phyloP scores from a whole-genome alignment of 1,284 basidiomycete species.

The Prillingera fragicola region DNA sequence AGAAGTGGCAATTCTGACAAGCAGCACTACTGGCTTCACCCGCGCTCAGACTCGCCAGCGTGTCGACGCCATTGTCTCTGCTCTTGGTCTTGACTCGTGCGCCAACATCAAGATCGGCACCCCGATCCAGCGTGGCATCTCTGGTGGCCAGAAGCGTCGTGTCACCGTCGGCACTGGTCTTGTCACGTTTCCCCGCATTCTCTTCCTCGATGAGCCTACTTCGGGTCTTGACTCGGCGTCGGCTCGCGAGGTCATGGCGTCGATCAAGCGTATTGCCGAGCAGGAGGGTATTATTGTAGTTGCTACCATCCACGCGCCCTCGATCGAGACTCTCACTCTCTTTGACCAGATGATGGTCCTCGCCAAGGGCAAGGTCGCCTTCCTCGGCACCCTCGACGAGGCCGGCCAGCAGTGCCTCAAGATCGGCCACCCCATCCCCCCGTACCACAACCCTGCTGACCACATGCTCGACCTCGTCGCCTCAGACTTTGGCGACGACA shows the following conservation, averaged over 20 bases:
- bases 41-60: constrained; percentile 7
- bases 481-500: constrained; percentile 23
- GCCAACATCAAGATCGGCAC: constrained; percentile 38
- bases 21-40: constrained; percentile 11
- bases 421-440: constrained; percentile 20
- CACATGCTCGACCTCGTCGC: constrained; percentile 32
- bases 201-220: constrained; percentile 50
- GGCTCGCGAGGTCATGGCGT: constrained; percentile 14
- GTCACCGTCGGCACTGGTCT: constrained; percentile 44
- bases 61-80: constrained; percentile 14
- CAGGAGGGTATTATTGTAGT: constrained; percentile 27
- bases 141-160: constrained; percentile 47
- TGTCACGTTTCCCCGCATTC: constrained; percentile 40
- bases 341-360: constrained; percentile 44
- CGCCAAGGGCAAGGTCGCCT: constrained; percentile 33
- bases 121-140: constrained; percentile 47
- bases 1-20: neutral
- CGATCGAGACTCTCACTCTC: constrained; percentile 40
- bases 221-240: constrained; percentile 23
- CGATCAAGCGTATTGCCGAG: constrained; percentile 13
- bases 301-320: constrained; percentile 47
- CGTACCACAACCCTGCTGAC: constrained; percentile 30
- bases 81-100: constrained; percentile 16
- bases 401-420: constrained; percentile 16
- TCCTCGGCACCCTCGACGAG: constrained; percentile 18